phyloP scores from a whole-genome alignment of 2,329 filamentous ascomycete genomes.

The Cadophora luteo-olivacea region DNA sequence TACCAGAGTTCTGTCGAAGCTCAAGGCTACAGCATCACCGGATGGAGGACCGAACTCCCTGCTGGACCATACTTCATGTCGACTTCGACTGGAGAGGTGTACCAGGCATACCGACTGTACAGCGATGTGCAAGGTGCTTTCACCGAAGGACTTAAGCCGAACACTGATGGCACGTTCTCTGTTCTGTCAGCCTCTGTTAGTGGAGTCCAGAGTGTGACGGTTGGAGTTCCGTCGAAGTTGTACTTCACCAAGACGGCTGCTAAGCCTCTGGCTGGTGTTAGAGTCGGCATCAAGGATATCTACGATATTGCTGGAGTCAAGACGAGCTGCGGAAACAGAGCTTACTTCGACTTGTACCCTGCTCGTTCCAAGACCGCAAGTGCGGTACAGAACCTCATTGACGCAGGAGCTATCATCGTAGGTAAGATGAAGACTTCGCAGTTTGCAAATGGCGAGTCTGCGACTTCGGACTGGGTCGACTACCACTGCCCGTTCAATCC shows the following conservation, averaged over 20 bases:
- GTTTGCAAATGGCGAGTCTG: slow-evolving; percentile 49
- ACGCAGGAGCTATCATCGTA: slow-evolving; percentile 63
- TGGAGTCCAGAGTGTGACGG: slow-evolving; percentile 50
- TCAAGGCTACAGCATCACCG: slow-evolving; percentile 26
- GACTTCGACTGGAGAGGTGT: slow-evolving; percentile 50
- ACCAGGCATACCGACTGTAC: slow-evolving; percentile 56
- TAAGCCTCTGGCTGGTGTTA: slow-evolving; percentile 65
- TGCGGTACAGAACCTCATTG: slow-evolving; percentile 60
- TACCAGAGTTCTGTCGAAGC: slow-evolving; percentile 29
- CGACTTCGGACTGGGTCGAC: slow-evolving; percentile 58
- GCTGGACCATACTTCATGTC: slow-evolving; percentile 58
- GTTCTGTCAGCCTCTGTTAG: slow-evolving; percentile 52
- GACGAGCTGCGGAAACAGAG: slow-evolving; percentile 62
- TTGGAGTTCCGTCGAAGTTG: slow-evolving; percentile 64
- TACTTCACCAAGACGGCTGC: slow-evolving; percentile 59
- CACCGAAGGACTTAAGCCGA: slow-evolving; percentile 52
- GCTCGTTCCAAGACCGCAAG: slow-evolving; percentile 53
- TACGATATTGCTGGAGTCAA: slow-evolving; percentile 62
- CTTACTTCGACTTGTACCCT: slow-evolving; percentile 61
- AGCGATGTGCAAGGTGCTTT: slow-evolving; percentile 57
- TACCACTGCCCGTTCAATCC: slow-evolving; percentile 50
- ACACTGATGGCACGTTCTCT: slow-evolving; percentile 48
- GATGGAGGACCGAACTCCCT: slow-evolving; percentile 43
- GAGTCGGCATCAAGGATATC: slow-evolving; percentile 69
- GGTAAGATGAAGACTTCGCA: slow-evolving; percentile 60